A percentile compares a stretch with the other conserved stretches of the same genome.
Evolutionary conservation across 352 stramenopile genomes (phyloP).

Genomic region (Pythium biforme): DNA sequence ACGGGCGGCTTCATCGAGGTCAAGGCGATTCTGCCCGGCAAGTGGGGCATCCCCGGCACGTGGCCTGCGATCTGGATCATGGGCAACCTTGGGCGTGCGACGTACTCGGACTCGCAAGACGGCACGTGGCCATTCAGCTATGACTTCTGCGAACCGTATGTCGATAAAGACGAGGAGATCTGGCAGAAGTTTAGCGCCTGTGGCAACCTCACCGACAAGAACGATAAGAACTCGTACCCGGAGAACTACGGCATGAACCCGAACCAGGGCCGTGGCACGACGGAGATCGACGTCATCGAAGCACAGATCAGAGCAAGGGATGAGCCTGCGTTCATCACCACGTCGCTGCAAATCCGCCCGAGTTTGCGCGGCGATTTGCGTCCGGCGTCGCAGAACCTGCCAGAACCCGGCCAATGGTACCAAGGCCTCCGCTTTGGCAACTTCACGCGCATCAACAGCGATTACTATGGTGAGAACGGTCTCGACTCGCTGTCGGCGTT

Average conservation of each 20-base stretch:
- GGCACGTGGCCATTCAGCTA: slow-evolving; percentile 98
- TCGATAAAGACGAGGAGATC: slow-evolving; percentile 89
- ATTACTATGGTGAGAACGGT: slow-evolving; percentile 94
- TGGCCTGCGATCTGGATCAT: slow-evolving; percentile 98
- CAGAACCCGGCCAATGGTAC: slow-evolving; percentile 88
- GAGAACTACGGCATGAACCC: slow-evolving; percentile 91
- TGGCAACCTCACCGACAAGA: slow-evolving; percentile 91
- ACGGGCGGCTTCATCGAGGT: slow-evolving; percentile 97
- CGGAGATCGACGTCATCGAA: slow-evolving; percentile 97
- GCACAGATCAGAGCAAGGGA: slow-evolving; percentile 83
- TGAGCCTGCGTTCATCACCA: slow-evolving; percentile 90
- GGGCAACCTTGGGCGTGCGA: slow-evolving; percentile 95
- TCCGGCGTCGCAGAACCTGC: slow-evolving; percentile 50
- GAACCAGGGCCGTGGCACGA: slow-evolving; percentile 91
- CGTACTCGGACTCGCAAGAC: slow-evolving; percentile 92
- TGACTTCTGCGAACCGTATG: slow-evolving; percentile 81
- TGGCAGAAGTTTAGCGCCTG: slow-evolving; percentile 95
- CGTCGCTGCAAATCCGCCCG: slow-evolving; percentile 91
- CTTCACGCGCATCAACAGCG: slow-evolving; percentile 90
- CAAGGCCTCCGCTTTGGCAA: slow-evolving; percentile 82
- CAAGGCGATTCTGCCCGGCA: slow-evolving; percentile 91
- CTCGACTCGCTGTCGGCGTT: slow-evolving; percentile 95
- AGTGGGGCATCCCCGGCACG: slow-evolving; percentile 92
- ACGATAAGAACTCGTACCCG: slow-evolving; percentile 82
- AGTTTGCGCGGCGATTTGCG: slow-evolving; percentile 69